Conservation (phyloP, 1,139 yeast genomes). For the Ogataea hybrid region DNA sequence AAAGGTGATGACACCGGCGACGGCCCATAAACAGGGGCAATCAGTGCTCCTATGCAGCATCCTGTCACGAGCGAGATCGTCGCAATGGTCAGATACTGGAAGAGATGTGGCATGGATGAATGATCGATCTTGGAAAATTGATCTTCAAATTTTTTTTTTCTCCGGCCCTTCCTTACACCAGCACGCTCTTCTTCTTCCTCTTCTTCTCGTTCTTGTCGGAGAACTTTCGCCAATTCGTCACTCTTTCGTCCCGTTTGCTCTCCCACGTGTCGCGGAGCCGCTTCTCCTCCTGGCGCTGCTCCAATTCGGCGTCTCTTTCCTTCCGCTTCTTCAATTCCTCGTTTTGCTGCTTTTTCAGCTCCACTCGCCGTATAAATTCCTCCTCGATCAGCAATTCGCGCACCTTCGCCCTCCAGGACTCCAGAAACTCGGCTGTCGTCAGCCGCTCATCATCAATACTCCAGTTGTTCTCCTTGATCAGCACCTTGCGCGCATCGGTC, state of each 20-base stretch:
- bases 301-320: slow-evolving; percentile 37
- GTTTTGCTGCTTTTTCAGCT: slow-evolving; percentile 37
- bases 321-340: slow-evolving; percentile 37
- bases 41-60: slow-evolving; percentile 23
- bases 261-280: slow-evolving; percentile 59
- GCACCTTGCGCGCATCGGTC: slow-evolving; percentile 41
- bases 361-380: slow-evolving; percentile 40
- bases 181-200: slow-evolving; percentile 41
- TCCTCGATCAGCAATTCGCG: slow-evolving; percentile 43
- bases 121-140: not conserved
- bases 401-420: slow-evolving; percentile 40
- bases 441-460: slow-evolving; percentile 38
- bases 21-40: slow-evolving; percentile 16
- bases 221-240: slow-evolving; percentile 60
- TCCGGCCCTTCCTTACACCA: slow-evolving; percentile 32
- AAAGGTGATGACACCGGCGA: slow-evolving; percentile 16
- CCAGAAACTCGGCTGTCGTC: slow-evolving; percentile 38
- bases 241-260: slow-evolving; percentile 56
- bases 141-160: not conserved
- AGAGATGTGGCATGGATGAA: slow-evolving; percentile 3
- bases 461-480: slow-evolving; percentile 46
- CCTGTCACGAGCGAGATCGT: slow-evolving; percentile 24
- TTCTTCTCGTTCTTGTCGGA: slow-evolving; percentile 43
- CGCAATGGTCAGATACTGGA: slow-evolving; percentile 20
- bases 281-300: slow-evolving; percentile 38